Conservation (phyloP, 106 monocot species). For the Agapanthus africanus region DNA sequence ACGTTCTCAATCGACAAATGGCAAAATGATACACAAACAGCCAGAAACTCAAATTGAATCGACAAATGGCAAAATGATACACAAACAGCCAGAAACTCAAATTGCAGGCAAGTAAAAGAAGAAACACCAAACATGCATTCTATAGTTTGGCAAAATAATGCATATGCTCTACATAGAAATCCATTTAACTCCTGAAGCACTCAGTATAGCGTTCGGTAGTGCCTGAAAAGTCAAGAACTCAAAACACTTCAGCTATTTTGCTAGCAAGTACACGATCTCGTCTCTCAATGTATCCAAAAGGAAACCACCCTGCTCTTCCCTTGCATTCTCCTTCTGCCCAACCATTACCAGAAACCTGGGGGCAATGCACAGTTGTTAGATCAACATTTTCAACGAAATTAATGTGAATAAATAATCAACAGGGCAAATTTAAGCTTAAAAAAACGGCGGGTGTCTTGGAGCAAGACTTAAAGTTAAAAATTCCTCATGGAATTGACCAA, state of each 20-base stretch:
- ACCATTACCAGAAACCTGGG: conserved; percentile 75
- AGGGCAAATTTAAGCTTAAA: neutral
- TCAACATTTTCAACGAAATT: neutral
- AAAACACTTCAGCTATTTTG: conserved; percentile 73
- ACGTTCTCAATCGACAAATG: neutral
- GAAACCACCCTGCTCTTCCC: conserved; percentile 97
- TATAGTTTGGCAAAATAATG: neutral
- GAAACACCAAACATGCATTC: neutral
- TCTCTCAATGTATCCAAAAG: conserved; percentile 69
- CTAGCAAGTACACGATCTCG: conserved; percentile 87
- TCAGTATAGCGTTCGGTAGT: neutral
- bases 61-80: neutral
- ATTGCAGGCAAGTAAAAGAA: neutral
- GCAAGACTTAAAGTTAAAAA: neutral
- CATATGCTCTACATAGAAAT: neutral
- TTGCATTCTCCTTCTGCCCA: conserved; percentile 98
- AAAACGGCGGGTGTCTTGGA: neutral
- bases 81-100: neutral
- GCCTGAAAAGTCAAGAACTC: no score
- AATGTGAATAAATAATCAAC: neutral
- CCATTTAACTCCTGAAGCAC: neutral
- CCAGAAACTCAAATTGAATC: neutral
- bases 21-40: neutral
- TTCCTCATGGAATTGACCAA: neutral
- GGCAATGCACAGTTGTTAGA: neutral